Conservation (phyloP, 768 basidiomycete genomes). For the Amanita muscaria region DNA sequence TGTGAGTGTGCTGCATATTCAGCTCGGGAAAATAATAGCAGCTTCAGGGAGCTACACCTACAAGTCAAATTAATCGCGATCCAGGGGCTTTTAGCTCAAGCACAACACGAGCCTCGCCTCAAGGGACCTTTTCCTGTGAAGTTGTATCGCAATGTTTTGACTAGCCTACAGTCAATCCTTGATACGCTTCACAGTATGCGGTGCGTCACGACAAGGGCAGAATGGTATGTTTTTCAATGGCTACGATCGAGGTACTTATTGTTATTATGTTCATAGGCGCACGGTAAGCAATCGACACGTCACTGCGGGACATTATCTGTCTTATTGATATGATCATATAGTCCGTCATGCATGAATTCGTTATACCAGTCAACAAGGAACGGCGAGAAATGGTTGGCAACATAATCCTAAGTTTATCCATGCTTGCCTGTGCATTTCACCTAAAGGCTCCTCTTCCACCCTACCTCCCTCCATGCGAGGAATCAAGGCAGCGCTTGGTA, state of each 20-base stretch:
- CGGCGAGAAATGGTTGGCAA: conserved; percentile 93
- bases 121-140: conserved; percentile 92
- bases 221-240: conserved; percentile 53
- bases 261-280: conserved; percentile 62
- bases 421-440: conserved; percentile 68
- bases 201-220: conserved; percentile 91
- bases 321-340: conserved; percentile 19
- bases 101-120: conserved; percentile 86
- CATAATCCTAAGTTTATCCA: conserved; percentile 84
- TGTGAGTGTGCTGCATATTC: conserved; percentile 40
- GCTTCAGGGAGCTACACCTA: conserved; percentile 81
- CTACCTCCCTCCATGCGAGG: conserved; percentile 89
- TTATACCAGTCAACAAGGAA: conserved; percentile 82
- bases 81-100: conserved; percentile 77
- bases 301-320: no score
- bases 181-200: conserved; percentile 93
- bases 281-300: conserved; percentile 42
- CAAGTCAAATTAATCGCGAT: conserved; percentile 87
- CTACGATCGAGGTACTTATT: neutral
- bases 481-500: conserved; percentile 72
- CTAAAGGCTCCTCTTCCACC: conserved; percentile 93
- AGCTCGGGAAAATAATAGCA: neutral
- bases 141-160: conserved; percentile 77
- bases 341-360: conserved; percentile 81
- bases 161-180: conserved; percentile 75